phyloP scores from a whole-genome alignment of 1,284 basidiomycete genomes.

The Moesziomyces globuligerus region DNA sequence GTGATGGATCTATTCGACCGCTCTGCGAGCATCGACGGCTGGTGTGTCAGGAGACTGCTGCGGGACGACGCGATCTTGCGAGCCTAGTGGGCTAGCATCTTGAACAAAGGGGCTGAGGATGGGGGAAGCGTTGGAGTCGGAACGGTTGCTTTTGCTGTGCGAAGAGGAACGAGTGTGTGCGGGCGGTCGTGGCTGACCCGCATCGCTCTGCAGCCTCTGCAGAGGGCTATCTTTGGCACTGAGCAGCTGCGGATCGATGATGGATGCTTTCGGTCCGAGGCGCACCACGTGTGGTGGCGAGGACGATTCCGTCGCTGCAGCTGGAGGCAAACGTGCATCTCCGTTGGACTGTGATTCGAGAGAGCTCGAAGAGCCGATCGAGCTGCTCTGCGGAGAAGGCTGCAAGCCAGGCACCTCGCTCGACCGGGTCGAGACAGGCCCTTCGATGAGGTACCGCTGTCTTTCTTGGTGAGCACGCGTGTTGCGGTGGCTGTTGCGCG shows the following conservation, averaged over 20 bases:
- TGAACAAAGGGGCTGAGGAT: slow-evolving; percentile 40
- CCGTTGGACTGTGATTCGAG: not conserved
- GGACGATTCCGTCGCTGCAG: slow-evolving; percentile 4
- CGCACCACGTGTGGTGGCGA: not conserved
- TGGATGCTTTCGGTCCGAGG: not conserved
- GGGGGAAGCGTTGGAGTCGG: slow-evolving; percentile 35
- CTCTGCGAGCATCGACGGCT: too few species aligned
- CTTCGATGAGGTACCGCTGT: slow-evolving; percentile 27
- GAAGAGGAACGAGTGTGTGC: slow-evolving; percentile 16
- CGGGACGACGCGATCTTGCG: too few species aligned
- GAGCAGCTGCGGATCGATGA: slow-evolving; percentile 21
- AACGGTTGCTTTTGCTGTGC: slow-evolving; percentile 21
- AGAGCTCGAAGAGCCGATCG: not conserved
- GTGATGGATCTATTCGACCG: too few species aligned
- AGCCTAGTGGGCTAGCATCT: slow-evolving; percentile 15
- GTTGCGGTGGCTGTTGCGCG: slow-evolving; percentile 6
- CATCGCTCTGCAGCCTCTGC: slow-evolving; percentile 33
- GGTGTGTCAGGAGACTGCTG: too few species aligned
- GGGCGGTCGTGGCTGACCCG: slow-evolving; percentile 5
- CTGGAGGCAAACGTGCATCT: slow-evolving; percentile 1
- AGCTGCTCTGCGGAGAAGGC: slow-evolving; percentile 16
- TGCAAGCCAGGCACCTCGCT: slow-evolving; percentile 22
- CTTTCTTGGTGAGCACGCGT: slow-evolving; percentile 20
- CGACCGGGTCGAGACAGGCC: slow-evolving; percentile 22
- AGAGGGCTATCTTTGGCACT: slow-evolving; percentile 32